Conservation (phyloP, 331 rosid species). For the Acacia concinna region DNA sequence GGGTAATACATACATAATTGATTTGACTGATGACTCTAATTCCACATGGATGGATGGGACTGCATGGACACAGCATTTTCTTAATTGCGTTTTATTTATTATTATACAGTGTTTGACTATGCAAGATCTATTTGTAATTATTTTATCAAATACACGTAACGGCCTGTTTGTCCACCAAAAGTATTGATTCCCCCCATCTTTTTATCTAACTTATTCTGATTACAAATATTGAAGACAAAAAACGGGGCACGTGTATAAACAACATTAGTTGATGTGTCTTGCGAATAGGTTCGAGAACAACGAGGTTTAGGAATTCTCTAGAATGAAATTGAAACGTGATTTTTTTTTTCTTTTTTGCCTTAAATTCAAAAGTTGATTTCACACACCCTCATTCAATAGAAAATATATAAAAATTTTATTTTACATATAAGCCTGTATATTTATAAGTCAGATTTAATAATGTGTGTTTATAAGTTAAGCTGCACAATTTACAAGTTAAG, state of each 20-base stretch:
- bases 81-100: too few species aligned
- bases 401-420: too few species aligned
- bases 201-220: not conserved
- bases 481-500: too few species aligned
- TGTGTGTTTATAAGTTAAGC: too few species aligned
- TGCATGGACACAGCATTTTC: not conserved
- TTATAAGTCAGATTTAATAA: too few species aligned
- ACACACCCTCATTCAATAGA: too few species aligned
- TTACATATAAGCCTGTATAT: too few species aligned
- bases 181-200: not conserved
- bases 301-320: not conserved
- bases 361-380: too few species aligned
- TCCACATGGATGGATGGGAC: not conserved
- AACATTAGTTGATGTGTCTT: not conserved
- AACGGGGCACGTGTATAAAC: not conserved
- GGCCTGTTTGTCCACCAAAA: not conserved
- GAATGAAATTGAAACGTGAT: not conserved
- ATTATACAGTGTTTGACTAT: not conserved
- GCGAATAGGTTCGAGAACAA: not conserved
- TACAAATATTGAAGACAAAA: too few species aligned
- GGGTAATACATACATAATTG: too few species aligned
- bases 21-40: not conserved
- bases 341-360: too few species aligned
- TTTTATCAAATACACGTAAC: not conserved
- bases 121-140: not conserved